phyloP scores from a whole-genome alignment of 371 early-diverging fungal genomes.

The Smittium mucronatum region DNA sequence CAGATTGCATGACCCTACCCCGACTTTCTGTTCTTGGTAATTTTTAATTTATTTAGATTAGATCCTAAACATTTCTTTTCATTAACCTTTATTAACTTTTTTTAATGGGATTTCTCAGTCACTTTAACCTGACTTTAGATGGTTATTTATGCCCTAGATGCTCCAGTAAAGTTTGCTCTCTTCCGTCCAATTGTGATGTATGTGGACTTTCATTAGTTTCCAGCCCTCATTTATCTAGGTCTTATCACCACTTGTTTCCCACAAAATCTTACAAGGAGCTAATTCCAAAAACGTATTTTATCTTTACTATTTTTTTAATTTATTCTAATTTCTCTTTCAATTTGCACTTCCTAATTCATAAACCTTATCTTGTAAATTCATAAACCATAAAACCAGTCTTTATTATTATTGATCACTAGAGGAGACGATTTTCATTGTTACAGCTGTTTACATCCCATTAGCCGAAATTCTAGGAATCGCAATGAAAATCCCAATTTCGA shows the following conservation, averaged over 20 bases:
- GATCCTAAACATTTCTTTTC: background rate
- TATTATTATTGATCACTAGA: background rate
- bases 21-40: conserved; percentile 77
- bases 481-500: background rate
- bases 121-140: conserved; percentile 54
- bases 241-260: conserved; percentile 94
- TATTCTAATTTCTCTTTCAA: background rate
- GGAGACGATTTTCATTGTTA: background rate
- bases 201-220: conserved; percentile 83
- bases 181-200: conserved; percentile 89
- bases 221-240: conserved; percentile 80
- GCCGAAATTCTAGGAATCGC: background rate
- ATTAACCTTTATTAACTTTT: background rate
- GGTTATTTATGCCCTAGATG: conserved; percentile 87
- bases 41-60: background rate
- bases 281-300: conserved; percentile 2
- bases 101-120: conserved; percentile 35
- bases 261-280: conserved; percentile 17
- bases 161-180: conserved; percentile 62
- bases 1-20: conserved; percentile 36
- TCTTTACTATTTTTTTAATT: conserved; percentile 7
- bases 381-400: background rate
- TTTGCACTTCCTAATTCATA: too few species aligned
- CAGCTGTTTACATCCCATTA: background rate
- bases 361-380: too few species aligned